phyloP scores from a whole-genome alignment of 176 grass and related monocot genomes.

The Dendrocalamus sinicus region DNA sequence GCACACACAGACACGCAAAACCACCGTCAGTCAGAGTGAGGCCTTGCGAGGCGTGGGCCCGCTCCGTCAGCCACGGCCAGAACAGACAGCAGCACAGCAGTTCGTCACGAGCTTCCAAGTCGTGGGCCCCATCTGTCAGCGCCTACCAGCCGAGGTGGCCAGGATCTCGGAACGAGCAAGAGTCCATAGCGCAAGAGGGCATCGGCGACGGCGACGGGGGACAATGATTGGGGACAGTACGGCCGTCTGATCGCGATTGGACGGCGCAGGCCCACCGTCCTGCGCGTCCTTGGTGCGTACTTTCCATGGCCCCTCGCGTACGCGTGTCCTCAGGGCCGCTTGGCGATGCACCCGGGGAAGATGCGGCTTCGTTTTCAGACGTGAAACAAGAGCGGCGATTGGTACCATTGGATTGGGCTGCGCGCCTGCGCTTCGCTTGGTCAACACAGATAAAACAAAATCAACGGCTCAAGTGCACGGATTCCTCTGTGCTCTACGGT shows the following conservation, averaged over 20 bases:
- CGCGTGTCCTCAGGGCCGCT: not conserved
- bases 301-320: constrained; percentile 10
- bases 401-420: not conserved
- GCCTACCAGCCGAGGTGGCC: not conserved
- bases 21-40: not conserved
- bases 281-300: constrained; percentile 20
- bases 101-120: not conserved
- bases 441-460: constrained; percentile 27
- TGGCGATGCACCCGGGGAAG: constrained; percentile 22
- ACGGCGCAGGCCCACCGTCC: constrained; percentile 22
- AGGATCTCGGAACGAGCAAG: constrained; percentile 4
- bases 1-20: constrained; percentile 7
- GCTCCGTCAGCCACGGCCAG: not conserved
- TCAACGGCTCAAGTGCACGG: constrained; percentile 36
- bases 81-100: not conserved
- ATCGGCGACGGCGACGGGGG: not conserved
- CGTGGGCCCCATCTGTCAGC: not conserved
- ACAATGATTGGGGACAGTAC: constrained; percentile 49
- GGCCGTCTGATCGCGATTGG: constrained; percentile 53
- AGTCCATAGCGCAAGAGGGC: constrained; percentile 1
- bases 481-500: constrained; percentile 25
- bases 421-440: not conserved
- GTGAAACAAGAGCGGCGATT: not conserved
- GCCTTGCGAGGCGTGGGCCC: not conserved
- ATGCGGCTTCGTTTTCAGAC: not conserved